These are phyloP conservation scores for Beauveria varroae DNA, from an alignment of 2,329 filamentous ascomycete species.

Conservation along the genomic window DNA sequence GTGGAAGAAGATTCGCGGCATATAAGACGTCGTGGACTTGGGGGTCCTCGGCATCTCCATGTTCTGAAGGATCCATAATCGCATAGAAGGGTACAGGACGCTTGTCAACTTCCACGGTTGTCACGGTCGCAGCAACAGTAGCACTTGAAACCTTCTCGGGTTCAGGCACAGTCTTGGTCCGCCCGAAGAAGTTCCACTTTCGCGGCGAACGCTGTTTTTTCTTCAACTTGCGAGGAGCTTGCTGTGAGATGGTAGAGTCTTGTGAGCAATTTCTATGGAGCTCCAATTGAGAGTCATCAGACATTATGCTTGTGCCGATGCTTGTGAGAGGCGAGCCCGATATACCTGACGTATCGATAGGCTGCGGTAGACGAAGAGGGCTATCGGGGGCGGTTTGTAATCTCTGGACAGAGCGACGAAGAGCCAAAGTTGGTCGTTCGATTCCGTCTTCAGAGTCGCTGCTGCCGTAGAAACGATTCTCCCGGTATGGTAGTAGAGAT, in stretches of 20 bases:
- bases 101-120: slow-evolving; percentile 38
- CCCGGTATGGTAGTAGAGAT: slow-evolving; percentile 37
- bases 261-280: slow-evolving; percentile 29
- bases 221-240: slow-evolving; percentile 44
- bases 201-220: slow-evolving; percentile 49
- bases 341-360: slow-evolving; percentile 39
- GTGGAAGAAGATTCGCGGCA: slow-evolving; percentile 28
- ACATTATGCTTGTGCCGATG: slow-evolving; percentile 48
- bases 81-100: slow-evolving; percentile 54
- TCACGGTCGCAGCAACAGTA: slow-evolving; percentile 40
- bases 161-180: slow-evolving; percentile 39
- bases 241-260: slow-evolving; percentile 21
- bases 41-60: slow-evolving; percentile 37
- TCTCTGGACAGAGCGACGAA: slow-evolving; percentile 47
- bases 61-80: slow-evolving; percentile 53
- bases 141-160: slow-evolving; percentile 30
- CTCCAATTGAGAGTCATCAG: slow-evolving; percentile 46
- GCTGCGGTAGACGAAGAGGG: slow-evolving; percentile 42
- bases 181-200: slow-evolving; percentile 58
- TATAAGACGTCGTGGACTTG: slow-evolving; percentile 40
- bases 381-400: slow-evolving; percentile 37
- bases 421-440: slow-evolving; percentile 45
- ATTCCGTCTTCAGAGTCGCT: slow-evolving; percentile 44
- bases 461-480: slow-evolving; percentile 44
- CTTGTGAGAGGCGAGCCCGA: slow-evolving; percentile 46